Evolutionary conservation across 352 stramenopile genomes (phyloP).

Genomic region (Pythium dissotocum): DNA sequence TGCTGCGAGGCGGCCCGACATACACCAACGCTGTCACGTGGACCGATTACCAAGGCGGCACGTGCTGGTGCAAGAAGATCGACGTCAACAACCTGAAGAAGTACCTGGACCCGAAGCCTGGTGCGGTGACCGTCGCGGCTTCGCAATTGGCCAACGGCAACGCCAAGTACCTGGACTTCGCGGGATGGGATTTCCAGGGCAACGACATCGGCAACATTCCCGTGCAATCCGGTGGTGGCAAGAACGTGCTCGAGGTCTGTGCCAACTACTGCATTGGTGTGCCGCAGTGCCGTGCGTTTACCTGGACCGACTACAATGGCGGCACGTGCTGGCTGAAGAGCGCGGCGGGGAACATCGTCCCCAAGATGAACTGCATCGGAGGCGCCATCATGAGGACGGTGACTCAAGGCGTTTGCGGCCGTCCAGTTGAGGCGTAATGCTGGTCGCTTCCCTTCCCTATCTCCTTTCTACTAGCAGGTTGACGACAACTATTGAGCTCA

Average conservation of each 20-base stretch:
- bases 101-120: not conserved
- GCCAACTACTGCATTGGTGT: not conserved
- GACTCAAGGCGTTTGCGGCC: no score
- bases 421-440: no score
- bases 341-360: slow-evolving; percentile 25
- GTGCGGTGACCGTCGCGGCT: not conserved
- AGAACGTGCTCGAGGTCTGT: not conserved
- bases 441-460: no score
- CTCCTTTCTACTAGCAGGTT: no score
- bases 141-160: not conserved
- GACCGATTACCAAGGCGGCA: not conserved
- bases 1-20: no score
- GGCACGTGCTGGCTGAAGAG: slow-evolving; percentile 65
- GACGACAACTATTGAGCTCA: no score
- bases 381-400: no score
- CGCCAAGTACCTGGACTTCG: not conserved
- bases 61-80: not conserved
- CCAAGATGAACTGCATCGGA: no score
- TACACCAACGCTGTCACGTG: not conserved
- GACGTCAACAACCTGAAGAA: not conserved
- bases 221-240: not conserved
- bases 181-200: not conserved
- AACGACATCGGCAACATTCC: not conserved
- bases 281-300: slow-evolving; percentile 1
- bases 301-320: slow-evolving; percentile 49